Percentiles rank a stretch among this genome's conserved stretches.
phyloP scores from a whole-genome alignment of 163 green algal species.

The Chlorella variabilis region DNA sequence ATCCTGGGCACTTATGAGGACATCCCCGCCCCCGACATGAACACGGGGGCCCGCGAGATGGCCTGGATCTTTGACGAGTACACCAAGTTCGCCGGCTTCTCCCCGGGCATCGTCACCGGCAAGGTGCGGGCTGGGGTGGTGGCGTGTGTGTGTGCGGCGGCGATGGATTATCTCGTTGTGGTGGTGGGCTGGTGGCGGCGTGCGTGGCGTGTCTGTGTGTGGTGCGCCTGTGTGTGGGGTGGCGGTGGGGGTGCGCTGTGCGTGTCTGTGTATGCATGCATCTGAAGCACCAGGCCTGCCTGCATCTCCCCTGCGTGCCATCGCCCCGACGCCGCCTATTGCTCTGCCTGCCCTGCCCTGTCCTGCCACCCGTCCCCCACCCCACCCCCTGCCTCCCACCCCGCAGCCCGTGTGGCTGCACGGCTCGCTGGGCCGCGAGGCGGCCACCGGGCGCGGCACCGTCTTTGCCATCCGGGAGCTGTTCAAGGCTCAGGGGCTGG shows the following conservation, averaged over 20 bases:
- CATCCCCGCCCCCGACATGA: constrained; percentile 91
- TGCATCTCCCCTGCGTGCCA: background rate
- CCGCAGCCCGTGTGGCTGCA: constrained; percentile 84
- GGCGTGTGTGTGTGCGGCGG: too few relatives aligned
- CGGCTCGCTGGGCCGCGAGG: constrained; percentile 81
- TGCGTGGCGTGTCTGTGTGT: too few relatives aligned
- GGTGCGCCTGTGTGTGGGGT: too few relatives aligned
- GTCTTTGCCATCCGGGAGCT: constrained; percentile 84
- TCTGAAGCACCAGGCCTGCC: too few relatives aligned
- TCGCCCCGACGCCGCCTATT: background rate
- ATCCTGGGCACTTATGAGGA: constrained; percentile 83
- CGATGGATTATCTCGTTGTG: background rate
- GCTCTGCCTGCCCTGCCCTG: background rate
- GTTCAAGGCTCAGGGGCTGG: constrained; percentile 66
- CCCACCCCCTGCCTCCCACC: too few relatives aligned
- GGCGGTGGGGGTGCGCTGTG: too few relatives aligned
- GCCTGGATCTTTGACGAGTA: constrained; percentile 90
- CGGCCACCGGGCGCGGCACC: constrained; percentile 83
- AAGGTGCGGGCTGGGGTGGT: constrained; percentile 60
- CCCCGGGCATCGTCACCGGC: constrained; percentile 88
- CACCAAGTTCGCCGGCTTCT: constrained; percentile 86
- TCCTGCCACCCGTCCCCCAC: background rate
- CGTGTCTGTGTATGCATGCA: too few relatives aligned
- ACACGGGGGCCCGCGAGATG: constrained; percentile 80
- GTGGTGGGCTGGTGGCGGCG: background rate